These are phyloP conservation scores for Zea mays DNA, from an alignment of 176 grass and related monocot species.

Conservation along the genomic window DNA sequence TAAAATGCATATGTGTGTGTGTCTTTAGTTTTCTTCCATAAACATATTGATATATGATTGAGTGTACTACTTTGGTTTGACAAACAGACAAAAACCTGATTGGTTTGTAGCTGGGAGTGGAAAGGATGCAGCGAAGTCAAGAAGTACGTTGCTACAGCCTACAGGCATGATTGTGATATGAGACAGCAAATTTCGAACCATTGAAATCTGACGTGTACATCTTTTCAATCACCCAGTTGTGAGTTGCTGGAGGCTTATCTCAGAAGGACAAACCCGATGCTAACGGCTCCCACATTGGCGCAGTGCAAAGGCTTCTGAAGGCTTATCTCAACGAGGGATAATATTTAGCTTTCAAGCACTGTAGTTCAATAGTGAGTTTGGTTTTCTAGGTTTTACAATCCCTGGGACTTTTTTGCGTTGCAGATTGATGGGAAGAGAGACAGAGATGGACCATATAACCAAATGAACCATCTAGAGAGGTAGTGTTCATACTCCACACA, in stretches of 20 bases:
- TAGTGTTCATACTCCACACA: not conserved
- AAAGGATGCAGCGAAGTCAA: conserved; percentile 25
- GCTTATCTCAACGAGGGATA: conserved; percentile 28
- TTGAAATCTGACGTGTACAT: not conserved
- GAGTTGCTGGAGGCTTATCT: conserved; percentile 20
- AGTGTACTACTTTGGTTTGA: conserved; percentile 13
- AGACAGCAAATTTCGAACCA: not conserved
- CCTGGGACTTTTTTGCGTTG: conserved; percentile 1
- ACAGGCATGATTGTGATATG: not conserved
- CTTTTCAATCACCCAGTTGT: not conserved
- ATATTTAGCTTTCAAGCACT: conserved; percentile 26
- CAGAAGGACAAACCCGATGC: conserved; percentile 4
- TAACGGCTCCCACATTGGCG: too few species aligned
- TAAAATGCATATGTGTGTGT: not conserved
- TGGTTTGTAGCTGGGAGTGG: conserved; percentile 5
- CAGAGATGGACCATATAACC: conserved; percentile 7
- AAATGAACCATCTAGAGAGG: conserved; percentile 11
- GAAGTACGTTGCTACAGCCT: not conserved
- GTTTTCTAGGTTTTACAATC: not conserved
- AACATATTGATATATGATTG: not conserved
- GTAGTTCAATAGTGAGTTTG: conserved; percentile 20
- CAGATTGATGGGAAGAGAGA: conserved; percentile 9
- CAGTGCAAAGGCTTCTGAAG: not conserved
- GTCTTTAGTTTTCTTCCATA: not conserved
- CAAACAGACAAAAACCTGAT: conserved; percentile 26